phyloP scores from a whole-genome alignment of 2,329 filamentous ascomycete species.

The Fusarium metavorans region DNA sequence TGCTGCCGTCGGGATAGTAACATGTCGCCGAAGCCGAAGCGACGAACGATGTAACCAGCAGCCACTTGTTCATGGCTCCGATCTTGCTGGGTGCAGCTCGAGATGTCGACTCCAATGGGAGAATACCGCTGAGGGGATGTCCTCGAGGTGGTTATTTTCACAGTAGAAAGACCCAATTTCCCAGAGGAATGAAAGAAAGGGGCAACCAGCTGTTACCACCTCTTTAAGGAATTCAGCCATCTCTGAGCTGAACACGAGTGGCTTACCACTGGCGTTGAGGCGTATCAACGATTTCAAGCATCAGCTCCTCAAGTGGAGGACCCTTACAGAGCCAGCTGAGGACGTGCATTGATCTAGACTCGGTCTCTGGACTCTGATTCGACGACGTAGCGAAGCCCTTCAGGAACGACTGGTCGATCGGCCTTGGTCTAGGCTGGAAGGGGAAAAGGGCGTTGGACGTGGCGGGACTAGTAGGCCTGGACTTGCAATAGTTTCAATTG shows the following conservation, averaged over 20 bases:
- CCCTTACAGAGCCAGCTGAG: constrained; percentile 6
- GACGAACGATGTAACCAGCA: neutral
- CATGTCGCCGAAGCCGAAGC: constrained; percentile 18
- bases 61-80: constrained; percentile 8
- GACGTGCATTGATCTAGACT: constrained; percentile 21
- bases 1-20: constrained; percentile 39
- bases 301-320: neutral
- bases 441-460: neutral
- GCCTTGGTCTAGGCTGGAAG: neutral
- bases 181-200: neutral
- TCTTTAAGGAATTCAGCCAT: neutral
- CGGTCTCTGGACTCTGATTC: neutral
- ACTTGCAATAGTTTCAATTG: neutral
- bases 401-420: neutral
- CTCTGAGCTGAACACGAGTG: constrained; percentile 32
- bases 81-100: neutral
- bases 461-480: neutral
- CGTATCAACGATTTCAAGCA: constrained; percentile 48
- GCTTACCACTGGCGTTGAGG: constrained; percentile 26
- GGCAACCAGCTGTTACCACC: neutral
- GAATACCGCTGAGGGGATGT: neutral
- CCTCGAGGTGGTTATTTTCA: neutral
- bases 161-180: neutral
- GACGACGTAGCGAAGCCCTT: neutral
- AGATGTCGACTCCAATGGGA: neutral